Evolutionary conservation across 257 asterid genomes (phyloP).

Genomic region (Solanum tacnaense): DNA sequence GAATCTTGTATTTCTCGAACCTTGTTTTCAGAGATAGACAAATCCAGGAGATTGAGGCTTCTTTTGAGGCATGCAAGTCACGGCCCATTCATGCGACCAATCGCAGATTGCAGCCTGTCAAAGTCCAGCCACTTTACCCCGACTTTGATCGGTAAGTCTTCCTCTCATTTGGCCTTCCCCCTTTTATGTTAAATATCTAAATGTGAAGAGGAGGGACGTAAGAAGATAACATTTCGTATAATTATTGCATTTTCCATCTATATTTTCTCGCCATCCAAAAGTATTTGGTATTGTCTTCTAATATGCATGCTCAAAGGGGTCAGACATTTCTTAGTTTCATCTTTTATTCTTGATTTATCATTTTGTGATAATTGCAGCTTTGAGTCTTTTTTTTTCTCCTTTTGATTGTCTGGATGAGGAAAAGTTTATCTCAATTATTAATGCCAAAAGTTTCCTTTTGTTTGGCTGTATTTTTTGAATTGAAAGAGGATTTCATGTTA

Average conservation of each 20-base stretch:
- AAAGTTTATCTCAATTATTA: neutral
- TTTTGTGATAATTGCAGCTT: neutral
- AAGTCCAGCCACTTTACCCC: slow-evolving; percentile 77
- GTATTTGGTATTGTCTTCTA: neutral
- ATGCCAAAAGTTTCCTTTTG: neutral
- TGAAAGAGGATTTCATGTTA: neutral
- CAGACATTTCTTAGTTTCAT: neutral
- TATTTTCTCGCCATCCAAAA: neutral
- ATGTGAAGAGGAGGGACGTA: neutral
- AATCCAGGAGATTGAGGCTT: slow-evolving; percentile 53
- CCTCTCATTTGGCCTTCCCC: neutral
- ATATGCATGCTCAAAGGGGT: neutral
- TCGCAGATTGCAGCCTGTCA: slow-evolving; percentile 43
- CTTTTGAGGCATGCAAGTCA: slow-evolving; percentile 79
- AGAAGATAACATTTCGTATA: neutral
- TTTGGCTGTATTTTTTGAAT: neutral
- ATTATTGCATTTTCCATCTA: neutral
- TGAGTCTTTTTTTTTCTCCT: neutral
- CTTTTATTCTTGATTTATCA: neutral
- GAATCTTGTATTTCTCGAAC: neutral
- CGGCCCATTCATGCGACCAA: slow-evolving; percentile 78
- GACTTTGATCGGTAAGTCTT: slow-evolving; percentile 61
- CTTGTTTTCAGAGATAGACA: slow-evolving; percentile 54
- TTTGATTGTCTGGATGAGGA: neutral
- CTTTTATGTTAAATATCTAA: slow-evolving; percentile 1